Conservation (phyloP, 345 rosid genomes). For the Murraya koenigii region DNA sequence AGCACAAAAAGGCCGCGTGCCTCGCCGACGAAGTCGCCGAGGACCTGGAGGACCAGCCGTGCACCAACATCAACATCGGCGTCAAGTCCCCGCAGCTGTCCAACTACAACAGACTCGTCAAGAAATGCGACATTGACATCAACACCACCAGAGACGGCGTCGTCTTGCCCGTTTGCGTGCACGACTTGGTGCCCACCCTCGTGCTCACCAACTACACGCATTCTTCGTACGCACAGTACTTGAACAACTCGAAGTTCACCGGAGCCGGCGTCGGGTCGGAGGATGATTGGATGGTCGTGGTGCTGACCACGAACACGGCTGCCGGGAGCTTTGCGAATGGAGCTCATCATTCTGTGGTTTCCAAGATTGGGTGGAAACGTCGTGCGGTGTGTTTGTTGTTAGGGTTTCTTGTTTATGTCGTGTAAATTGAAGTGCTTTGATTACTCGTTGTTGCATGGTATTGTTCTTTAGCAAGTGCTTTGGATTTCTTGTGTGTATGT, state of each 20-base stretch:
- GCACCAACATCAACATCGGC: constrained; percentile 27
- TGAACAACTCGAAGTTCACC: constrained; percentile 56
- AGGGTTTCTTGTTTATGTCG: constrained; percentile 7
- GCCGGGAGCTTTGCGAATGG: constrained; percentile 48
- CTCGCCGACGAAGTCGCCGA: constrained; percentile 58
- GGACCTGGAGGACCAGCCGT: constrained; percentile 50
- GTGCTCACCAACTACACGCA: constrained; percentile 71
- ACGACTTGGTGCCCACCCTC: constrained; percentile 53
- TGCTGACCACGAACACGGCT: constrained; percentile 41
- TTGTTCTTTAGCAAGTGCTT: too few species aligned
- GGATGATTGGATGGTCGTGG: constrained; percentile 77
- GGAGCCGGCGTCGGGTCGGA: constrained; percentile 70
- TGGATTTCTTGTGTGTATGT: not conserved
- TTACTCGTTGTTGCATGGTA: not conserved
- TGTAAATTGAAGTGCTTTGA: constrained; percentile 16
- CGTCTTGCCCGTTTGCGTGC: constrained; percentile 66
- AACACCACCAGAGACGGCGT: constrained; percentile 53
- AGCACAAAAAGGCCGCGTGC: constrained; percentile 61
- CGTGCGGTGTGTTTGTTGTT: constrained; percentile 8
- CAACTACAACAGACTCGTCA: constrained; percentile 37
- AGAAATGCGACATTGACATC: constrained; percentile 54
- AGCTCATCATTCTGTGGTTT: constrained; percentile 6
- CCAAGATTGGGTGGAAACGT: constrained; percentile 9
- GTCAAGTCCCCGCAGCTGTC: constrained; percentile 32
- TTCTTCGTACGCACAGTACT: constrained; percentile 38